These are phyloP conservation scores for Phytophthora vignae DNA, from an alignment of 352 stramenopile genomes.

Conservation along the genomic window DNA sequence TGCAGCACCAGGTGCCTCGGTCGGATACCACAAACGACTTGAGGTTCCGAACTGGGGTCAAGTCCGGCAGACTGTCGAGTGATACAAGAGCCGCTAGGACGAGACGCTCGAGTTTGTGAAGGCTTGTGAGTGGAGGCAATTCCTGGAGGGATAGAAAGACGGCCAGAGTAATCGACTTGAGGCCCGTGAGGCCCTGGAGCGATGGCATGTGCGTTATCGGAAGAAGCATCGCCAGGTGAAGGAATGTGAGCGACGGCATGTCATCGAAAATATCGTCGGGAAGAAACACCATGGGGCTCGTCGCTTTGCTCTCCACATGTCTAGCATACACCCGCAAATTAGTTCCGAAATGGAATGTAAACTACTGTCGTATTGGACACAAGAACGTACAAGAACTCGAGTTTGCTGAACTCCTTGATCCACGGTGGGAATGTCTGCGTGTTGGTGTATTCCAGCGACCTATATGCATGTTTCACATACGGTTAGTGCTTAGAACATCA, in stretches of 20 bases:
- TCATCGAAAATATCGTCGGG: constrained; percentile 36
- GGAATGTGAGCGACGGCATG: constrained; percentile 39
- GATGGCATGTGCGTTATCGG: constrained; percentile 16
- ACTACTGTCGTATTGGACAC: neutral
- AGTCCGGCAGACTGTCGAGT: constrained; percentile 14
- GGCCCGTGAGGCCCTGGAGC: constrained; percentile 28
- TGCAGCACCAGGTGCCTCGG: constrained; percentile 32
- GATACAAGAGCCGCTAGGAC: constrained; percentile 9
- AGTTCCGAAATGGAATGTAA: no score
- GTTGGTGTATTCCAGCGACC: constrained; percentile 45
- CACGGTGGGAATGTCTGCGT: constrained; percentile 37
- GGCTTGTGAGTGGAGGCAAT: constrained; percentile 17
- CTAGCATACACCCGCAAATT: constrained; percentile 1
- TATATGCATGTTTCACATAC: neutral
- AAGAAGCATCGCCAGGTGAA: constrained; percentile 28
- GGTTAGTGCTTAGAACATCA: no score
- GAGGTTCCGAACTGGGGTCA: constrained; percentile 17
- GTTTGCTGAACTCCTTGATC: constrained; percentile 35
- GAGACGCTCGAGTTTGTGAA: constrained; percentile 28
- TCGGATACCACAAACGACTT: constrained; percentile 11
- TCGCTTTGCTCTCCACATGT: constrained; percentile 14
- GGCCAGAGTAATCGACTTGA: constrained; percentile 35
- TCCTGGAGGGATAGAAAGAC: constrained; percentile 11
- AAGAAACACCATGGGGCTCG: constrained; percentile 4
- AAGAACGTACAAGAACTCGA: constrained; percentile 41